Conservation (phyloP, 2,329 filamentous ascomycete species). For the Colletotrichum sp. region DNA sequence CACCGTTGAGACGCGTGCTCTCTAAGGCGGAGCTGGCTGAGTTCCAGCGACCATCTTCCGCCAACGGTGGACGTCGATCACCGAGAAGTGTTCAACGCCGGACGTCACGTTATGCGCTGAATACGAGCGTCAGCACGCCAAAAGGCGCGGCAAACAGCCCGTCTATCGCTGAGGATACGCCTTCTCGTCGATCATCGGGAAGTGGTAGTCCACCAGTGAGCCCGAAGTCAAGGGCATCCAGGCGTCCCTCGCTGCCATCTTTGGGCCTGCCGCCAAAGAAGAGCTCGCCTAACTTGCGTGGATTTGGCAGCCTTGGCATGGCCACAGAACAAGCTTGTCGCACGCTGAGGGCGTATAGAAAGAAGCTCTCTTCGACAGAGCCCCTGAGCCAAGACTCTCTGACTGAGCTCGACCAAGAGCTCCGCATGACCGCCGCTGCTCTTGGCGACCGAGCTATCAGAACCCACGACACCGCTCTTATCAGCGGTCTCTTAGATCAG, state of each 20-base stretch:
- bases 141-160: constrained; percentile 46
- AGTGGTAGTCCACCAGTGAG: constrained; percentile 55
- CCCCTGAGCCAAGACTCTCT: constrained; percentile 61
- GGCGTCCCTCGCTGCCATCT: constrained; percentile 60
- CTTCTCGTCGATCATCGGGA: constrained; percentile 52
- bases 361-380: constrained; percentile 63
- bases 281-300: constrained; percentile 52
- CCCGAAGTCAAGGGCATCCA: constrained; percentile 50
- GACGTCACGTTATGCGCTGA: constrained; percentile 56
- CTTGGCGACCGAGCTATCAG: constrained; percentile 62
- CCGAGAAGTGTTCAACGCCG: constrained; percentile 59
- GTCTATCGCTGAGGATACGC: constrained; percentile 49
- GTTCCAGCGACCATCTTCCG: constrained; percentile 63
- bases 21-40: constrained; percentile 88
- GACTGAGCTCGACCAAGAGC: constrained; percentile 68
- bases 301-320: constrained; percentile 62
- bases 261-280: constrained; percentile 53
- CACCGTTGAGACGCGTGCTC: constrained; percentile 82
- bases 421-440: constrained; percentile 66
- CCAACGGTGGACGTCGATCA: constrained; percentile 54
- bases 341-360: constrained; percentile 65
- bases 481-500: constrained; percentile 70
- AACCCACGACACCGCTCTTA: constrained; percentile 62
- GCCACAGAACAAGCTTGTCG: constrained; percentile 70
- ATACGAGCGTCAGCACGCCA: constrained; percentile 39